Percentiles rank a stretch among this genome's conserved stretches.
Conservation (phyloP, 257 asterid genomes). For the Plantago elongata region DNA sequence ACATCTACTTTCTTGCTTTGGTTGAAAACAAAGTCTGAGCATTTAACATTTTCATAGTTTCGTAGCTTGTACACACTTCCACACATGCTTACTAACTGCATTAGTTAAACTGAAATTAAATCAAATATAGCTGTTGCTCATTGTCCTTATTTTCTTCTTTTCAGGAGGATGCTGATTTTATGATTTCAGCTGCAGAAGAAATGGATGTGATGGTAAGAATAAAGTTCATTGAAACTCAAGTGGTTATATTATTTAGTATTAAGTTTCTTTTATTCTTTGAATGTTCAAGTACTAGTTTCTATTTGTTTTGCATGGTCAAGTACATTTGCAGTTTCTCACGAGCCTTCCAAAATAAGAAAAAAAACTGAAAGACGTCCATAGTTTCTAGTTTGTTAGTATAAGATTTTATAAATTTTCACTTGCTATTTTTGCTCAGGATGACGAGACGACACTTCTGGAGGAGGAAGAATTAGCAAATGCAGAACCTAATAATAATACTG, state of each 20-base stretch:
- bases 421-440: slow-evolving; percentile 58
- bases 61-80: neutral
- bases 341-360: too few relatives aligned
- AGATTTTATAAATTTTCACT: slow-evolving; percentile 6
- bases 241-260: neutral
- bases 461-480: slow-evolving; percentile 84
- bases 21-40: too few relatives aligned
- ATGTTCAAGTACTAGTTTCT: too few relatives aligned
- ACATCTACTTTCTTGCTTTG: too few relatives aligned
- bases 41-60: neutral
- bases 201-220: slow-evolving; percentile 55
- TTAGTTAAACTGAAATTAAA: neutral
- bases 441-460: slow-evolving; percentile 84
- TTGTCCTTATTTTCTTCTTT: slow-evolving; percentile 15
- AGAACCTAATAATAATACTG: slow-evolving; percentile 39
- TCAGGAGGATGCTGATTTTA: slow-evolving; percentile 89
- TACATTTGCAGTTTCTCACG: too few relatives aligned
- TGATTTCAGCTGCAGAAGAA: slow-evolving; percentile 60
- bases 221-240: slow-evolving; percentile 11
- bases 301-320: too few relatives aligned
- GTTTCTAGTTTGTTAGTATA: too few relatives aligned
- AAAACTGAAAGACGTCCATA: too few relatives aligned
- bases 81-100: too few relatives aligned
- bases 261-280: too few relatives aligned
- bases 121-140: slow-evolving; percentile 23